A percentile compares a stretch with the other conserved stretches of the same genome.
Evolutionary conservation across 2,329 filamentous ascomycete species (phyloP).

Genomic region (Fusarium coicis): DNA sequence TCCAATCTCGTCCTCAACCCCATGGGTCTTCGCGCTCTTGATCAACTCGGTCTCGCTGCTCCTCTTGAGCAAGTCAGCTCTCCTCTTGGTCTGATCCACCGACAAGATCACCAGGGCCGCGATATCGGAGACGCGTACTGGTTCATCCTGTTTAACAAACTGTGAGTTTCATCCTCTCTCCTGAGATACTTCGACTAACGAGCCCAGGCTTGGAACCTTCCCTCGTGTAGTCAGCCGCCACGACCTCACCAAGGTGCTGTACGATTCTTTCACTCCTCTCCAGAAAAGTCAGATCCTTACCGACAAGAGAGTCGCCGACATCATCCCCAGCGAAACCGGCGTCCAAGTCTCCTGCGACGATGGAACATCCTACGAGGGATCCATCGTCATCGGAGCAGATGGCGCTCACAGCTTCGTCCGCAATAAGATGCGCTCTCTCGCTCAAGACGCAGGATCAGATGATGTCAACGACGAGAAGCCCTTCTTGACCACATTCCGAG

Average conservation of each 20-base stretch:
- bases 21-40: conserved; percentile 44
- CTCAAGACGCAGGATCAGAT: conserved; percentile 24
- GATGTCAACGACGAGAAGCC: conserved; percentile 44
- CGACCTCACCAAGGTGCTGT: conserved; percentile 49
- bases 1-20: conserved; percentile 48
- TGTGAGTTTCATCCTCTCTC: conserved; percentile 26
- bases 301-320: conserved; percentile 34
- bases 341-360: conserved; percentile 33
- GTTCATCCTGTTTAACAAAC: conserved; percentile 39
- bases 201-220: conserved; percentile 39
- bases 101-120: conserved; percentile 43
- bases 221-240: conserved; percentile 49
- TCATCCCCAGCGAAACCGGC: background rate
- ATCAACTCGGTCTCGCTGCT: conserved; percentile 48
- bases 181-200: background rate
- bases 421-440: conserved; percentile 42
- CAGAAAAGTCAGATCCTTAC: conserved; percentile 39
- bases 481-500: conserved; percentile 47
- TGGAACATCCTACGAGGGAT: conserved; percentile 31
- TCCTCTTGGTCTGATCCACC: conserved; percentile 33
- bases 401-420: conserved; percentile 32
- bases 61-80: conserved; percentile 37
- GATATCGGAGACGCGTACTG: conserved; percentile 39
- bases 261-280: conserved; percentile 42
- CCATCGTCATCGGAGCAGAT: conserved; percentile 37